phyloP scores from a whole-genome alignment of 2,329 filamentous ascomycete genomes.

The Ceratocystis alfenasii region DNA sequence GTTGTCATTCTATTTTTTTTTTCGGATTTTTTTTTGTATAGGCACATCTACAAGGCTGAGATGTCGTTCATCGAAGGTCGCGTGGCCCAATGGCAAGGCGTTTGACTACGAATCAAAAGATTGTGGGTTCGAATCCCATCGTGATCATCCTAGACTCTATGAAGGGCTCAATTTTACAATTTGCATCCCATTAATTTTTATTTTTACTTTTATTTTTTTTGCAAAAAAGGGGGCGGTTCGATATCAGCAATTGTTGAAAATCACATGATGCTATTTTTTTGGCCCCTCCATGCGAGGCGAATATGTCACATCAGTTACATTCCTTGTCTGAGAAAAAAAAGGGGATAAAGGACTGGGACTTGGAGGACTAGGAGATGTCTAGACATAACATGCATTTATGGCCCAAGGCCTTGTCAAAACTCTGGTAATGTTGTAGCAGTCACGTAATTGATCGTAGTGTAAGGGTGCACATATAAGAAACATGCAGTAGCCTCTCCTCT shows the following conservation, averaged over 20 bases:
- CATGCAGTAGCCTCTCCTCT: not conserved
- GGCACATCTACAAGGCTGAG: not conserved
- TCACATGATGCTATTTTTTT: constrained; percentile 3
- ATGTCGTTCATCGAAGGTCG: not conserved
- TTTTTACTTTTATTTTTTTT: not conserved
- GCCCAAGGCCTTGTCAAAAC: too few relatives aligned
- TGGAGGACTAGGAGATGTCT: not conserved
- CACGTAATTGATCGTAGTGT: not conserved
- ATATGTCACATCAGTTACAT: not conserved
- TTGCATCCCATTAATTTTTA: not conserved
- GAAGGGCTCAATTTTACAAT: not conserved
- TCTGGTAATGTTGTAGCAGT: not conserved
- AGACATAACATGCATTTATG: not conserved
- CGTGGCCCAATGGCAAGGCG: too few relatives aligned
- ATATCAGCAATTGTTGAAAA: not conserved
- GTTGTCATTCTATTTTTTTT: not conserved
- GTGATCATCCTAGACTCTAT: too few relatives aligned
- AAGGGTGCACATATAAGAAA: not conserved
- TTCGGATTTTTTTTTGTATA: not conserved
- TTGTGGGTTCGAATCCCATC: too few relatives aligned
- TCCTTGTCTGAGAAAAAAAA: not conserved
- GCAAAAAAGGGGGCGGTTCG: not conserved
- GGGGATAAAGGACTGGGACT: not conserved
- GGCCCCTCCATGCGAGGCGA: not conserved
- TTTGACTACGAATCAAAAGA: too few relatives aligned